Evolutionary conservation across 495 filamentous ascomycete species (phyloP).

Genomic region (Margaritispora aquatica): DNA sequence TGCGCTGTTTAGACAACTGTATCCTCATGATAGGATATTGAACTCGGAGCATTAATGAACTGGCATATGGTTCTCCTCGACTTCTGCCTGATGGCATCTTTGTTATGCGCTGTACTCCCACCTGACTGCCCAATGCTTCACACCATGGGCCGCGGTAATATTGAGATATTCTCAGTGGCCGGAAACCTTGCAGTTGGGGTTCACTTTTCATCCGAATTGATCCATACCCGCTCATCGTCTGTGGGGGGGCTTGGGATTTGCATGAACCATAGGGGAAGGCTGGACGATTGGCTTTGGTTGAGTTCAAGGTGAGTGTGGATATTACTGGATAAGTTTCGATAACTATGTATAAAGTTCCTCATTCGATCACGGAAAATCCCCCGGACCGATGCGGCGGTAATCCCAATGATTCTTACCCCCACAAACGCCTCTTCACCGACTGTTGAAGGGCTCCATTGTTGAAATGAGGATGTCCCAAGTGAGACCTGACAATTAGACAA

Average conservation of each 20-base stretch:
- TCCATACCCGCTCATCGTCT: neutral
- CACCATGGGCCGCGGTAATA: conserved; percentile 5
- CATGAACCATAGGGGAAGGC: conserved; percentile 10
- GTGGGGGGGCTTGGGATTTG: conserved; percentile 1
- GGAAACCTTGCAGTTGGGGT: neutral
- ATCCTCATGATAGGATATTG: conserved; percentile 2
- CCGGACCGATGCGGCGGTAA: conserved; percentile 1
- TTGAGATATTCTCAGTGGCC: conserved; percentile 5
- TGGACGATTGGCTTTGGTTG: neutral
- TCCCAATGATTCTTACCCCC: conserved; percentile 5
- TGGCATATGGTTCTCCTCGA: conserved; percentile 9
- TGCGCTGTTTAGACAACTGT: conserved; percentile 15
- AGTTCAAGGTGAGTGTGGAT: too few species aligned
- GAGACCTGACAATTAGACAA: conserved; percentile 11
- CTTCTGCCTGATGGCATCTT: neutral
- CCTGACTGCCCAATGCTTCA: conserved; percentile 15
- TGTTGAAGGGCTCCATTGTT: conserved; percentile 5
- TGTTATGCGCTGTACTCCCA: conserved; percentile 1
- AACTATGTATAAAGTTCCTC: neutral
- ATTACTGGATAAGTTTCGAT: too few species aligned
- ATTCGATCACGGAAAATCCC: neutral
- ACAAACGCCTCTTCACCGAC: conserved; percentile 1
- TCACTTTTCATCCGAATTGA: neutral
- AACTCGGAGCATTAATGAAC: conserved; percentile 11
- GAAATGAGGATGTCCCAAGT: neutral